These are phyloP conservation scores for Rostrohypoxylon terebratum DNA, from an alignment of 495 filamentous ascomycete species.

Conservation along the genomic window DNA sequence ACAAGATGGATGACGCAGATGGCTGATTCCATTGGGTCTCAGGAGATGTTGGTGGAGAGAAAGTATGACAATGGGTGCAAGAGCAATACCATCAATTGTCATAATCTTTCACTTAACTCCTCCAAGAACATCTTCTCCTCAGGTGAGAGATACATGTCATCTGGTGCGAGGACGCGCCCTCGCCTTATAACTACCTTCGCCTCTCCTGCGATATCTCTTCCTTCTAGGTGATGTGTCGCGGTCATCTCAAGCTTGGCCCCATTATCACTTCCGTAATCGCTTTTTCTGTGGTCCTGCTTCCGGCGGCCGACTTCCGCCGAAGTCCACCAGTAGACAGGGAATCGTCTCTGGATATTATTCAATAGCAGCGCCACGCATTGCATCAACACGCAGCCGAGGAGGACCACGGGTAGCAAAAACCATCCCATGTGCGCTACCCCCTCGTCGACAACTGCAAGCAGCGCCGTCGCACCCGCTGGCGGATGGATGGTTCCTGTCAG, in stretches of 20 bases:
- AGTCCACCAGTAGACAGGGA: constrained; percentile 84
- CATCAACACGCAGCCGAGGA: constrained; percentile 75
- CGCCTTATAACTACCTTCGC: constrained; percentile 48
- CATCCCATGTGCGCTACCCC: constrained; percentile 72
- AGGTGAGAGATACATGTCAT: constrained; percentile 51
- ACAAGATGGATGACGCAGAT: neutral
- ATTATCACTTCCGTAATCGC: constrained; percentile 25
- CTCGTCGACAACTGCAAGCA: constrained; percentile 76
- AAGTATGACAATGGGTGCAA: neutral
- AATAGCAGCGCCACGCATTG: constrained; percentile 71
- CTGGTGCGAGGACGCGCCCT: constrained; percentile 51
- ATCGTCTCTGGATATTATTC: constrained; percentile 82
- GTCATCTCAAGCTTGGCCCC: constrained; percentile 28
- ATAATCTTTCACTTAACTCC: constrained; percentile 51
- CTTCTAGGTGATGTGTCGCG: constrained; percentile 25
- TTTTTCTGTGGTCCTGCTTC: constrained; percentile 17
- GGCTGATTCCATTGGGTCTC: neutral
- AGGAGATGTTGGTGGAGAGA: neutral
- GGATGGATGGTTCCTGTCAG: constrained; percentile 85
- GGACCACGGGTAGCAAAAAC: constrained; percentile 75
- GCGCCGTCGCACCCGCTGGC: constrained; percentile 87
- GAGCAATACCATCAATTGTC: neutral
- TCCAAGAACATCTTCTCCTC: constrained; percentile 60
- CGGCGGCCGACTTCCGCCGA: constrained; percentile 54
- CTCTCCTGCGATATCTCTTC: constrained; percentile 36